Base-by-base conservation (phyloP, 257 asterid species). In the Solanum clarkiae region DNA sequence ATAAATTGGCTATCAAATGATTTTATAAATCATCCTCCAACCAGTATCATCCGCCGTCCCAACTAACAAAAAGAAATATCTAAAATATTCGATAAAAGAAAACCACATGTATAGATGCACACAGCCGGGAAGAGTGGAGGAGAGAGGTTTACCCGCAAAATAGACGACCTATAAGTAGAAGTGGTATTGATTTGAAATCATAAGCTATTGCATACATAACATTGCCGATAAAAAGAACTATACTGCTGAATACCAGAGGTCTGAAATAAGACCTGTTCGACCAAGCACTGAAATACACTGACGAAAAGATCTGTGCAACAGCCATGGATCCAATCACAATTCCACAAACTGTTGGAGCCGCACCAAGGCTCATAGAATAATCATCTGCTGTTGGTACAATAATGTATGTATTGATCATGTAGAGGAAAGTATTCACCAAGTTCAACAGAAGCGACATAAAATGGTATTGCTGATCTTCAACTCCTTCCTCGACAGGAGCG, bases 281-380 rank as follows among this genome's bases (percentile, higher is more conserved):
- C 99, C 99, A 97, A 84, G 99, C 98, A 85, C 99, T 95, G 93
- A 97, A 97, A 89, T 97, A 97, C 86, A 97, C 98, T 6, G 99
- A 97, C 44, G 99, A 95, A 87, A 97, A 97, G 85, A 97, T 87
- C 86, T 96, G 99, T 5, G 99, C 99, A 7, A 96, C 98, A 57
- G 99, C 99, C 99, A 96, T 96, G 84, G 99, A 87, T 84, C 99
- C 99, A 80, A 96, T 96, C 49, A 96, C 97, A 49, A 95, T 85
- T 70, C 99, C 99, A 87, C 99, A 96, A 54, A 96, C 99, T 6
- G 99, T 96, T 68, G 99, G 91, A 49, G 98, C 97, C 44, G 99
- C 99, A 65, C 98, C 97, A 82, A 96, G 98, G 91, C 98, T 95
- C 91, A 85, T 94, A 74, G 99, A 93, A 87, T 96, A 96, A 91